These are phyloP conservation scores for Teratosphaeriaceae sp. DNA, from an alignment of 2,329 filamentous ascomycete genomes.

Conservation along the genomic window DNA sequence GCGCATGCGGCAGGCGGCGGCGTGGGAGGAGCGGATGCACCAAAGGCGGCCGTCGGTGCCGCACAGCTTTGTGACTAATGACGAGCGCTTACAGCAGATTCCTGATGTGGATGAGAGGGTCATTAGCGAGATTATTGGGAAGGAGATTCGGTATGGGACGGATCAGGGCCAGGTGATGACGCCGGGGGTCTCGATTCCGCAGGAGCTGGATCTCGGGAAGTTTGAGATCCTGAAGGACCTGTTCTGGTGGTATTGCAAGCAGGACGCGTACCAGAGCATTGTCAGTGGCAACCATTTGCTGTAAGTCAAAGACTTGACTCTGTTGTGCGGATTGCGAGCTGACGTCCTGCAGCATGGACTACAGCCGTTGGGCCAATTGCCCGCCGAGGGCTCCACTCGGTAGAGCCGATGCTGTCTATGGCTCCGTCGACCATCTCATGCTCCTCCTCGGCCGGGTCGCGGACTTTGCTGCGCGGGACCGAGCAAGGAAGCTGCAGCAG, in stretches of 20 bases:
- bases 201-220: conserved; percentile 58
- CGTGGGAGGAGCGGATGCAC: conserved; percentile 28
- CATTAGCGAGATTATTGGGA: conserved; percentile 53
- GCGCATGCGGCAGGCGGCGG: conserved; percentile 50
- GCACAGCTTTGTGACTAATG: conserved; percentile 10
- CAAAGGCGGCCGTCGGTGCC: conserved; percentile 5
- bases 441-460: conserved; percentile 73
- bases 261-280: conserved; percentile 87
- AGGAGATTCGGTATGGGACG: conserved; percentile 52
- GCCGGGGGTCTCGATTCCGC: conserved; percentile 26
- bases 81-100: conserved; percentile 27
- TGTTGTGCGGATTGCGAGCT: conserved; percentile 6
- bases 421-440: conserved; percentile 81
- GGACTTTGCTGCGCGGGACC: conserved; percentile 71
- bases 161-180: conserved; percentile 47
- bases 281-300: conserved; percentile 78
- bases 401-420: conserved; percentile 71
- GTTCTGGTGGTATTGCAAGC: conserved; percentile 94
- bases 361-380: conserved; percentile 75
- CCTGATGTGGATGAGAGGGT: conserved; percentile 50
- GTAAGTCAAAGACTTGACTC: conserved; percentile 53
- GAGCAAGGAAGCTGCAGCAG: conserved; percentile 67
- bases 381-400: conserved; percentile 78
- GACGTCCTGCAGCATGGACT: conserved; percentile 59
- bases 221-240: conserved; percentile 80